Percentiles rank a stretch among this genome's conserved stretches.
Evolutionary conservation across 108 stramenopile genomes (phyloP).

Genomic region (Cyclotella distinguenda): DNA sequence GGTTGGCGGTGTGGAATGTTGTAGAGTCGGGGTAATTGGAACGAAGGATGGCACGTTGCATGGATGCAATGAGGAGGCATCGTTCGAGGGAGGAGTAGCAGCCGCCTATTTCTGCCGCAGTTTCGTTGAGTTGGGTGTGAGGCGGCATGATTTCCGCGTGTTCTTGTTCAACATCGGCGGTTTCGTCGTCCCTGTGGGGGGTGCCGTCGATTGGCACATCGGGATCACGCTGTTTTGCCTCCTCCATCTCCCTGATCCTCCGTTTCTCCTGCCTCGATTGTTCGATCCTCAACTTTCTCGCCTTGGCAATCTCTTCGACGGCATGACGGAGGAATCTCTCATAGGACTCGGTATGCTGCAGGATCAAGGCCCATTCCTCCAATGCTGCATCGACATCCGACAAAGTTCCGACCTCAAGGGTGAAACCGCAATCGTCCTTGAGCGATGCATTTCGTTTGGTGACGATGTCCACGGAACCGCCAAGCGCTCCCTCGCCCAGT

Average conservation of each 20-base stretch:
- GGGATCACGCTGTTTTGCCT: conserved; percentile 34
- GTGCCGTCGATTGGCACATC: background rate
- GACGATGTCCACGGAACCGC: conserved; percentile 3
- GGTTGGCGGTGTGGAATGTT: conserved; percentile 38
- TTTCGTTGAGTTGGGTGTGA: conserved; percentile 70
- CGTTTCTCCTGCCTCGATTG: conserved; percentile 52
- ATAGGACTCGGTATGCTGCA: conserved; percentile 93
- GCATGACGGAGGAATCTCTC: conserved; percentile 85
- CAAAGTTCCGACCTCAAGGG: conserved; percentile 61
- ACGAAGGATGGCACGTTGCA: conserved; percentile 78
- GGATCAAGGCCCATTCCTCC: conserved; percentile 86
- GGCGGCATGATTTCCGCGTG: conserved; percentile 63
- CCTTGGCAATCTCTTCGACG: conserved; percentile 74
- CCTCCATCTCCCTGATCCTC: conserved; percentile 42
- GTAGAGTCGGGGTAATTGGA: conserved; percentile 44
- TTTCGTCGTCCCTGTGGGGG: background rate
- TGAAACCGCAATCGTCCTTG: conserved; percentile 73
- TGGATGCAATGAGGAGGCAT: conserved; percentile 72
- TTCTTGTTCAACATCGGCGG: conserved; percentile 43
- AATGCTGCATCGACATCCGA: conserved; percentile 86
- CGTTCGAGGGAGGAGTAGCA: conserved; percentile 77
- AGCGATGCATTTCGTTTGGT: conserved; percentile 25
- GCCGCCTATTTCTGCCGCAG: conserved; percentile 80
- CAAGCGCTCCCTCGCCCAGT: conserved; percentile 17
- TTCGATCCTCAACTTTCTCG: conserved; percentile 56